These are phyloP conservation scores for Westerdykella aurantiaca DNA, from an alignment of 2,329 filamentous ascomycete genomes.

Conservation along the genomic window DNA sequence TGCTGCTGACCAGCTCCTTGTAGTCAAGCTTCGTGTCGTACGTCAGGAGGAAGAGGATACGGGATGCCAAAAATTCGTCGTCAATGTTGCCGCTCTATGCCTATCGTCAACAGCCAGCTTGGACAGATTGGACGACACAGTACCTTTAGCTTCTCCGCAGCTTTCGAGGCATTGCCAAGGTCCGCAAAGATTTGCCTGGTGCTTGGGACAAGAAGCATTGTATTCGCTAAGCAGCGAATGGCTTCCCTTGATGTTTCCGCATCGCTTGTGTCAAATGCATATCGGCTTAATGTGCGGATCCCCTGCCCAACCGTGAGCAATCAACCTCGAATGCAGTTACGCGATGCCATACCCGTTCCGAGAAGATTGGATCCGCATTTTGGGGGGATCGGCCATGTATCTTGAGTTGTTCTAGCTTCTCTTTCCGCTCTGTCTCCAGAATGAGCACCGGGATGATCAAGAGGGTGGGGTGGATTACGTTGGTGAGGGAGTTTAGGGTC, in stretches of 20 bases:
- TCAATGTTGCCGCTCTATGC: slow-evolving; percentile 62
- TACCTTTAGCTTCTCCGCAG: slow-evolving; percentile 63
- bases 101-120: slow-evolving; percentile 4
- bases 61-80: slow-evolving; percentile 78
- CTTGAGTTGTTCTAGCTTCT: slow-evolving; percentile 61
- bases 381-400: slow-evolving; percentile 66
- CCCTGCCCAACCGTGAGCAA: slow-evolving; percentile 50
- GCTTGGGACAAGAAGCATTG: slow-evolving; percentile 62
- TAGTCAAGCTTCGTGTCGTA: slow-evolving; percentile 69
- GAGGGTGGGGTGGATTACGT: slow-evolving; percentile 43
- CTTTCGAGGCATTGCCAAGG: slow-evolving; percentile 59
- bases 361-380: slow-evolving; percentile 74
- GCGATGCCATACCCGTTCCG: slow-evolving; percentile 53
- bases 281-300: slow-evolving; percentile 63
- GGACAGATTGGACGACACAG: background rate
- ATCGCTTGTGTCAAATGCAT: slow-evolving; percentile 65
- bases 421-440: slow-evolving; percentile 54
- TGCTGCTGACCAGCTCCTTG: slow-evolving; percentile 57
- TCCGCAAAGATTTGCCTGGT: slow-evolving; percentile 70
- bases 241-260: slow-evolving; percentile 61
- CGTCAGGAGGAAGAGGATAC: slow-evolving; percentile 73
- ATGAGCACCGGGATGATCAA: background rate
- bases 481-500: slow-evolving; percentile 54
- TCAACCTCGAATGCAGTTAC: background rate
- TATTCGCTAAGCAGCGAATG: slow-evolving; percentile 78